Percentiles rank a stretch among this genome's conserved stretches.
Conservation (phyloP, 495 filamentous ascomycete genomes). For the Hypoxylon lienhwacheense region DNA sequence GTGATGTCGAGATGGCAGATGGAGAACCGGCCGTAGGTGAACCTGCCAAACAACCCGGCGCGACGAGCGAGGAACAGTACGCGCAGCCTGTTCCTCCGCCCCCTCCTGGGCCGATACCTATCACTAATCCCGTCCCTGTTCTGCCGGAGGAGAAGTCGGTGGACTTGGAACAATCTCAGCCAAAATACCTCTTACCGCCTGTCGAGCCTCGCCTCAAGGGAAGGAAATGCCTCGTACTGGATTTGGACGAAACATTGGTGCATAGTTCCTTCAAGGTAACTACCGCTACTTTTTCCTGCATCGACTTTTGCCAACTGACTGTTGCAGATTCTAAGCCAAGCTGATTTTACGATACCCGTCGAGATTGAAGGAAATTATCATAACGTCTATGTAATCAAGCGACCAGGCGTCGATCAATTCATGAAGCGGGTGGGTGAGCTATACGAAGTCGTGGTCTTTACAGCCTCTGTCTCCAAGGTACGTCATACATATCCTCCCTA, state of each 20-base stretch:
- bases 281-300: not conserved
- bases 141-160: conserved; percentile 40
- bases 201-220: conserved; percentile 74
- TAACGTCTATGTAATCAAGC: conserved; percentile 99
- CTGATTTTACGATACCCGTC: conserved; percentile 98
- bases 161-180: conserved; percentile 49
- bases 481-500: conserved; percentile 26
- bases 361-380: conserved; percentile 99
- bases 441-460: conserved; percentile 98
- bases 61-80: conserved; percentile 45
- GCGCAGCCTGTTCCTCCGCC: conserved; percentile 61
- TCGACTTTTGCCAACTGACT: conserved; percentile 31
- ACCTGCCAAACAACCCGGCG: conserved; percentile 36
- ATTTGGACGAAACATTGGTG: conserved; percentile 97
- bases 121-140: conserved; percentile 17
- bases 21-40: conserved; percentile 42
- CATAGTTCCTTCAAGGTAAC: conserved; percentile 98
- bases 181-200: conserved; percentile 79
- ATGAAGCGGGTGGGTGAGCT: conserved; percentile 98
- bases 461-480: conserved; percentile 97
- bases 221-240: conserved; percentile 91
- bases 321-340: conserved; percentile 87
- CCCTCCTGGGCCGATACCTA: conserved; percentile 42
- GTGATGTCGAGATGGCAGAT: conserved; percentile 67
- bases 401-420: conserved; percentile 95